Evolutionary conservation across 1,139 yeast species (phyloP).

Genomic region (Debaryomycetaceae sp.): DNA sequence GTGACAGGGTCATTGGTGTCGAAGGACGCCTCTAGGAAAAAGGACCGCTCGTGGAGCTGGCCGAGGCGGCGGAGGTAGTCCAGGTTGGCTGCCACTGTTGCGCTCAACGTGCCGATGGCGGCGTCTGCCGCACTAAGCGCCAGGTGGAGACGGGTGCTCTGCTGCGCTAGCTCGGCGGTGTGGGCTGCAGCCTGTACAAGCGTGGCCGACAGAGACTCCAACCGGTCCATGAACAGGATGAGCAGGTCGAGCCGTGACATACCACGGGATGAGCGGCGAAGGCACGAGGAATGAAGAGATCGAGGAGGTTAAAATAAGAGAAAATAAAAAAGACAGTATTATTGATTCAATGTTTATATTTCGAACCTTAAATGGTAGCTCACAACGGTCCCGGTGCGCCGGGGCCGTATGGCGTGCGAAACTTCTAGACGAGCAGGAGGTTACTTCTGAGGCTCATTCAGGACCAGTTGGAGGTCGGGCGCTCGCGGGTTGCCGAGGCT

Average conservation of each 20-base stretch:
- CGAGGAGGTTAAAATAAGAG: not conserved
- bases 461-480: no score
- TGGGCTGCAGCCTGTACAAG: conserved; percentile 12
- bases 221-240: conserved; percentile 26
- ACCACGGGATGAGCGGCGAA: no score
- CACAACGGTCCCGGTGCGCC: no score
- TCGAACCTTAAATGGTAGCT: no score
- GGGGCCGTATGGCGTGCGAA: no score
- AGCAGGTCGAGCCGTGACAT: conserved; percentile 26
- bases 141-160: conserved; percentile 4
- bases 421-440: no score
- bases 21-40: conserved; percentile 32
- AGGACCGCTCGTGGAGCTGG: conserved; percentile 29
- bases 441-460: no score
- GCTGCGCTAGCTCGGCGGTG: conserved; percentile 2
- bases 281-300: not conserved
- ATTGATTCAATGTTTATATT: not conserved
- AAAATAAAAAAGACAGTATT: conserved; percentile 2
- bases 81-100: conserved; percentile 21
- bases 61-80: conserved; percentile 22
- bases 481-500: no score
- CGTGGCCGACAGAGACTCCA: conserved; percentile 24
- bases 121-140: conserved; percentile 25
- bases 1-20: conserved; percentile 29
- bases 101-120: conserved; percentile 26